A percentile compares a stretch with the other conserved stretches of the same genome.
Conservation (phyloP, 805 yeast species). For the Kodamaea hsintzibuensis region DNA sequence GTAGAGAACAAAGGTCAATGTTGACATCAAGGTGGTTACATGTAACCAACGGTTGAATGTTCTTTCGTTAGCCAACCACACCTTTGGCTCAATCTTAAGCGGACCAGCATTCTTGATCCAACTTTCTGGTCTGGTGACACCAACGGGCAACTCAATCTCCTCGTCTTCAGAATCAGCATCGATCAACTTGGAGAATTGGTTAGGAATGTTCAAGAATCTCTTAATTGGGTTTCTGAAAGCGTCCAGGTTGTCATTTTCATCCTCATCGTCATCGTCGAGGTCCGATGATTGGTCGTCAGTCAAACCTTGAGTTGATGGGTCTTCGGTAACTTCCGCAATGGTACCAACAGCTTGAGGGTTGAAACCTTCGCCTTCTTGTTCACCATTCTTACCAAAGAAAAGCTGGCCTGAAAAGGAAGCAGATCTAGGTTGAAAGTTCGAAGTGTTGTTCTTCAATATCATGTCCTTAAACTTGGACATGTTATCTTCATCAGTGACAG, state of each 20-base stretch:
- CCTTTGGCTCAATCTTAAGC: conserved; percentile 93
- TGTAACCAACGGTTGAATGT: conserved; percentile 95
- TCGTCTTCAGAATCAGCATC: conserved; percentile 80
- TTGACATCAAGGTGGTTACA: conserved; percentile 80
- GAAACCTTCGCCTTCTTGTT: conserved; percentile 1
- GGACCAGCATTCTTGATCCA: conserved; percentile 89
- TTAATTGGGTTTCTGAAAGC: conserved; percentile 17
- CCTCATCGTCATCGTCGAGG: conserved; percentile 32
- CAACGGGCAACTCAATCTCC: conserved; percentile 83
- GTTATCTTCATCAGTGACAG: conserved; percentile 52
- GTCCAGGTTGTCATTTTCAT: conserved; percentile 18
- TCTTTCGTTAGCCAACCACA: conserved; percentile 97
- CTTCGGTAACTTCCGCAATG: conserved; percentile 12
- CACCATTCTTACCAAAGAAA: conserved; percentile 17
- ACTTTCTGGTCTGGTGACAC: conserved; percentile 78
- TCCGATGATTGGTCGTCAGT: conserved; percentile 32
- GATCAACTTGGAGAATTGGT: conserved; percentile 38
- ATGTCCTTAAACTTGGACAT: conserved; percentile 42
- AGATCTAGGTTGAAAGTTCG: conserved; percentile 36
- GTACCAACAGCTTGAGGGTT: conserved; percentile 2
- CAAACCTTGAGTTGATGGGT: conserved; percentile 10
- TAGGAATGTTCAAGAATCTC: conserved; percentile 28
- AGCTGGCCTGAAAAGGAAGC: conserved; percentile 41
- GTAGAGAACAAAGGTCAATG: conserved; percentile 82
- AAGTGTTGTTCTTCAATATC: conserved; percentile 29